Evolutionary conservation across 1,284 basidiomycete genomes (phyloP).

Genomic region (Cystobasidiaceae sp.): DNA sequence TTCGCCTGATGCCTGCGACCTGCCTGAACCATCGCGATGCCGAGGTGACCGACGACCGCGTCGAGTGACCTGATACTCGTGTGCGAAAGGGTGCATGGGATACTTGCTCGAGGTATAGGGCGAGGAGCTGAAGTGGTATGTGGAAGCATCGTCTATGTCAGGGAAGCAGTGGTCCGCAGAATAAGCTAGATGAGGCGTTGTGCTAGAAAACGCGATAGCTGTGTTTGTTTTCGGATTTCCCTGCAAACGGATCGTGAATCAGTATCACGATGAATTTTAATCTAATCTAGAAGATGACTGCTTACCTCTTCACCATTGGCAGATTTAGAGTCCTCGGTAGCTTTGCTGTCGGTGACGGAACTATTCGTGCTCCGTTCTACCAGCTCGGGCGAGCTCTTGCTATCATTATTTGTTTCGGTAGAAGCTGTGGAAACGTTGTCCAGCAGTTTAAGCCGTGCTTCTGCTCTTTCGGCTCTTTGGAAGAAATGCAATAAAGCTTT

Average conservation of each 20-base stretch:
- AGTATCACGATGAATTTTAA: neutral
- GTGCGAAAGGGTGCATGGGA: slow-evolving; percentile 8
- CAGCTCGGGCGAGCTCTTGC: neutral
- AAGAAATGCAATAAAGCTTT: slow-evolving; percentile 17
- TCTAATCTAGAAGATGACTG: no score
- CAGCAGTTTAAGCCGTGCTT: slow-evolving; percentile 12
- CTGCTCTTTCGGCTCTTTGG: slow-evolving; percentile 26
- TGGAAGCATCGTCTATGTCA: neutral
- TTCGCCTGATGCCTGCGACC: no score
- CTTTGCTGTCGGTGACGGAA: neutral
- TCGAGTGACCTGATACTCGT: neutral
- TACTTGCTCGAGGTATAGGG: slow-evolving; percentile 6
- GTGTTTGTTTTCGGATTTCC: neutral
- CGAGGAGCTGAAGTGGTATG: slow-evolving; percentile 8
- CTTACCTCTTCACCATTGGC: neutral
- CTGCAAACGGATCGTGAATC: neutral
- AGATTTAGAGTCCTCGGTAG: neutral
- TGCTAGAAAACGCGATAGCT: neutral
- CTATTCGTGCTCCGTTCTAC: neutral
- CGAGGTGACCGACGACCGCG: neutral
- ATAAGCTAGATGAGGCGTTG: slow-evolving; percentile 8
- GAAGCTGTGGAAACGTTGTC: neutral
- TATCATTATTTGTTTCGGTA: neutral
- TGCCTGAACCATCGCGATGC: neutral
- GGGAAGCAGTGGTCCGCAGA: neutral